A percentile compares a stretch with the other conserved stretches of the same genome.
phyloP scores from a whole-genome alignment of 257 asterid species.

The Pogostemon cablin region DNA sequence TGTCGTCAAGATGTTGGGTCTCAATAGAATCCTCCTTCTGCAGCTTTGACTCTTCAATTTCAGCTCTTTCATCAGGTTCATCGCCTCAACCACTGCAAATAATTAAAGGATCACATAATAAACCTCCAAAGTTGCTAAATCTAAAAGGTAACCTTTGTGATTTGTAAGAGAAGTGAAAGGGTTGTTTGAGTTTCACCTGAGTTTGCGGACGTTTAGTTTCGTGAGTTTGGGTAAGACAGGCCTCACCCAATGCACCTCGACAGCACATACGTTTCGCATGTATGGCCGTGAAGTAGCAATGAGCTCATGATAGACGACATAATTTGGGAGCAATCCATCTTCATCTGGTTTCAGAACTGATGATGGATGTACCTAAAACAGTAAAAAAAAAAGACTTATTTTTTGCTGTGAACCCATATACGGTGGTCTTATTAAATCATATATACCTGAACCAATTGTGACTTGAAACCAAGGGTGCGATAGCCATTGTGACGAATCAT shows the following conservation, averaged over 20 bases:
- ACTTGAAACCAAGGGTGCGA: constrained; percentile 81
- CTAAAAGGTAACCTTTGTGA: not conserved
- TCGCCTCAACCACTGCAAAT: constrained; percentile 58
- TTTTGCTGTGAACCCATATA: not conserved
- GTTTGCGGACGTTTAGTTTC: constrained; percentile 60
- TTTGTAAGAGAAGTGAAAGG: not conserved
- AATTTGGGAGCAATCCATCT: constrained; percentile 86
- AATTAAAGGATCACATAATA: constrained; percentile 14
- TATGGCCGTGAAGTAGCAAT: constrained; percentile 80
- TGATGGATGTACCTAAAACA: constrained; percentile 79
- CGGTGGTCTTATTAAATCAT: constrained; percentile 1
- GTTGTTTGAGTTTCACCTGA: constrained; percentile 52
- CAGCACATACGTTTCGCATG: constrained; percentile 86
- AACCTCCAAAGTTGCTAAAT: not conserved
- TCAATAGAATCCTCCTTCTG: constrained; percentile 37
- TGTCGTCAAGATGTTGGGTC: constrained; percentile 39
- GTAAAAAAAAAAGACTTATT: not conserved
- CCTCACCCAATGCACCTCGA: constrained; percentile 81
- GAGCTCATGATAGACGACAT: constrained; percentile 80
- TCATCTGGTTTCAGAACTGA: constrained; percentile 79
- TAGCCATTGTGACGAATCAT: constrained; percentile 94
- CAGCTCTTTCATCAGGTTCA: constrained; percentile 38
- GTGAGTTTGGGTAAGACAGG: constrained; percentile 74
- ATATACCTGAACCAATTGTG: constrained; percentile 88
- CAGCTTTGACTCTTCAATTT: constrained; percentile 35